Evolutionary conservation across 1,284 basidiomycete species (phyloP).

Genomic region (Lentinus polychrous): DNA sequence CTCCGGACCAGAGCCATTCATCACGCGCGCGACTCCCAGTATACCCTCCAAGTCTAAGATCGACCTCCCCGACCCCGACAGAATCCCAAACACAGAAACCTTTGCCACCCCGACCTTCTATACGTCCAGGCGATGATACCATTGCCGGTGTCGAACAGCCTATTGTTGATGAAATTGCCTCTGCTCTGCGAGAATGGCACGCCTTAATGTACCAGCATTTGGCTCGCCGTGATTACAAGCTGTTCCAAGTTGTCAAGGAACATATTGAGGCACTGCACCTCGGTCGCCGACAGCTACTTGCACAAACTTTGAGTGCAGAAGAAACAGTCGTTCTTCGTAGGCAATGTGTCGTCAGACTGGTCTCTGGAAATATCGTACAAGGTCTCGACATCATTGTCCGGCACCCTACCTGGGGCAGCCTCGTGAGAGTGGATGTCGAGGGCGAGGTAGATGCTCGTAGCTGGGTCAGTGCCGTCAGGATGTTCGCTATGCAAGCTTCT

Average conservation of each 20-base stretch:
- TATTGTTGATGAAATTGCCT: constrained; percentile 95
- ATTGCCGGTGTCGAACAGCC: constrained; percentile 77
- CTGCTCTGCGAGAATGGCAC: constrained; percentile 94
- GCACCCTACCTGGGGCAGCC: constrained; percentile 85
- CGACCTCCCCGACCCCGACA: constrained; percentile 45
- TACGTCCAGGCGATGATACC: constrained; percentile 92
- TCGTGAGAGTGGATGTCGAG: constrained; percentile 82
- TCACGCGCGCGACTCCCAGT: constrained; percentile 64
- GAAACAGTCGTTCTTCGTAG: constrained; percentile 79
- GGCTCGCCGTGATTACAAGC: constrained; percentile 79
- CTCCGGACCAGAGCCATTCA: constrained; percentile 65
- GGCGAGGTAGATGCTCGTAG: constrained; percentile 67
- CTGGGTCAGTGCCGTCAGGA: constrained; percentile 82
- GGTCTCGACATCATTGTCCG: constrained; percentile 93
- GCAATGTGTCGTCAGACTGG: constrained; percentile 85
- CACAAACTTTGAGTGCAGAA: constrained; percentile 82
- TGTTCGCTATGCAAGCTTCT: constrained; percentile 82
- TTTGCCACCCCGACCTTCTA: constrained; percentile 85
- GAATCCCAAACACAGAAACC: constrained; percentile 67
- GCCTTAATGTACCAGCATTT: constrained; percentile 89
- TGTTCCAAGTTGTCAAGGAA: constrained; percentile 82
- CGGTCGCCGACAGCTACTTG: constrained; percentile 83
- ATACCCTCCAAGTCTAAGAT: constrained; percentile 61
- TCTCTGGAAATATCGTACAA: constrained; percentile 88
- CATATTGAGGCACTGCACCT: constrained; percentile 91